A percentile compares a stretch with the other conserved stretches of the same genome.
Conservation (phyloP, 176 grass and related monocot genomes). For the Puccinellia tenuiflora region DNA sequence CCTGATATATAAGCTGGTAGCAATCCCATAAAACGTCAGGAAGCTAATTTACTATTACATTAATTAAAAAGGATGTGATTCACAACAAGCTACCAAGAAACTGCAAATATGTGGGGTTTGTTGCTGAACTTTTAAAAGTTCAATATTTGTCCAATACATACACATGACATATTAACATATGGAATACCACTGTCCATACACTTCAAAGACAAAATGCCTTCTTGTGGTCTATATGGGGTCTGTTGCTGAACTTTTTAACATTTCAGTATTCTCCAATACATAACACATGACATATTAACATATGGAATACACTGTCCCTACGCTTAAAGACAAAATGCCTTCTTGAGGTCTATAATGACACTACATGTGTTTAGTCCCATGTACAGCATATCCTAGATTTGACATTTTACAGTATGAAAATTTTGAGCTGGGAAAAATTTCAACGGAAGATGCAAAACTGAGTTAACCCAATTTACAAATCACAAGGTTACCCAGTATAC, state of each 20-base stretch:
- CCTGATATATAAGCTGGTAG: constrained; percentile 78
- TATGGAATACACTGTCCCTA: constrained; percentile 1
- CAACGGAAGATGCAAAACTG: not conserved
- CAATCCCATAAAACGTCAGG: constrained; percentile 22
- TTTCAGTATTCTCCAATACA: not conserved
- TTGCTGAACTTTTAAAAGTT: not conserved
- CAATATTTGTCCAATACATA: not conserved
- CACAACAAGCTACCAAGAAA: not conserved
- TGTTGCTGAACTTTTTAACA: not conserved
- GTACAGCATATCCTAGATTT: not conserved
- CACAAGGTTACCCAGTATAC: not conserved
- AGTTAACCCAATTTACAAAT: not conserved
- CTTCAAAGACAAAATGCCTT: not conserved
- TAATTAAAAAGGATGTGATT: not conserved
- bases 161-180: not conserved
- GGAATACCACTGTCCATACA: constrained; percentile 4
- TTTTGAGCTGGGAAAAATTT: not conserved
- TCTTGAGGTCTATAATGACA: not conserved
- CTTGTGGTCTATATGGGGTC: not conserved
- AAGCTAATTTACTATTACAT: not conserved
- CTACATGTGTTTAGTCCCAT: not conserved
- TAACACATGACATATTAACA: not conserved
- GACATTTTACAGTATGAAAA: not conserved
- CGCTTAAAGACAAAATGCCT: constrained; percentile 1
- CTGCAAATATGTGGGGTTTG: not conserved